phyloP scores from a whole-genome alignment of 2,329 filamentous ascomycete species.

The Geoglossum cookeanum region DNA sequence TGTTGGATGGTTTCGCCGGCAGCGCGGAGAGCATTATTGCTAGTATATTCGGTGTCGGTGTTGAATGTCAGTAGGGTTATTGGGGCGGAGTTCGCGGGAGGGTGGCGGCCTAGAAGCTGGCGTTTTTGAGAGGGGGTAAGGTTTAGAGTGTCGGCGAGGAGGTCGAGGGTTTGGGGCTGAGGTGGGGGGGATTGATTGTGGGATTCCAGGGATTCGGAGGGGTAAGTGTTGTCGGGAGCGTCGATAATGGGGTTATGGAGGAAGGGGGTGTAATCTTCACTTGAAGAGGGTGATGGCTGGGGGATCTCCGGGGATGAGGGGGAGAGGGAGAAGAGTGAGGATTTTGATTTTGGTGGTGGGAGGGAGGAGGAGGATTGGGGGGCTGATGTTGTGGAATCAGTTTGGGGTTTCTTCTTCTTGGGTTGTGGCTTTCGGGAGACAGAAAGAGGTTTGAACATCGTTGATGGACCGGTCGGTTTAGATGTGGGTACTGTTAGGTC shows the following conservation, averaged over 20 bases:
- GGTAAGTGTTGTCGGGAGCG: neutral
- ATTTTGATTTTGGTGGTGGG: slow-evolving; percentile 26
- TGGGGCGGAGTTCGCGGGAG: slow-evolving; percentile 23
- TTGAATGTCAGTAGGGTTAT: slow-evolving; percentile 71
- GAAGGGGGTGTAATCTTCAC: neutral
- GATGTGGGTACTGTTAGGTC: slow-evolving; percentile 19
- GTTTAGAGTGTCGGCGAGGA: slow-evolving; percentile 59
- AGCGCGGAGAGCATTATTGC: slow-evolving; percentile 60
- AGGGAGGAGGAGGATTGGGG: slow-evolving; percentile 18
- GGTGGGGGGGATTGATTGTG: neutral
- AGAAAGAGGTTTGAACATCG: slow-evolving; percentile 79
- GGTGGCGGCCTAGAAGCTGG: slow-evolving; percentile 63
- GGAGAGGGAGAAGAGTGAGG: slow-evolving; percentile 45
- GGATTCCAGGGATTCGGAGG: neutral
- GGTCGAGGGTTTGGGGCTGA: slow-evolving; percentile 37
- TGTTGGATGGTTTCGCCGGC: slow-evolving; percentile 51
- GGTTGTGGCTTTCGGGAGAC: slow-evolving; percentile 46
- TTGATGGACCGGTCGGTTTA: slow-evolving; percentile 24
- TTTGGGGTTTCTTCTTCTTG: slow-evolving; percentile 42
- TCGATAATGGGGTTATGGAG: neutral
- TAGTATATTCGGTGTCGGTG: slow-evolving; percentile 67
- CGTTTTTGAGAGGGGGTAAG: slow-evolving; percentile 58
- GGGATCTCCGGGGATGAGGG: neutral
- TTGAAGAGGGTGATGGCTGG: neutral
- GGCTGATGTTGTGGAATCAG: slow-evolving; percentile 9